These are phyloP conservation scores for Cladophialophora chaetospira DNA, from an alignment of 2,329 filamentous ascomycete species.

Conservation along the genomic window DNA sequence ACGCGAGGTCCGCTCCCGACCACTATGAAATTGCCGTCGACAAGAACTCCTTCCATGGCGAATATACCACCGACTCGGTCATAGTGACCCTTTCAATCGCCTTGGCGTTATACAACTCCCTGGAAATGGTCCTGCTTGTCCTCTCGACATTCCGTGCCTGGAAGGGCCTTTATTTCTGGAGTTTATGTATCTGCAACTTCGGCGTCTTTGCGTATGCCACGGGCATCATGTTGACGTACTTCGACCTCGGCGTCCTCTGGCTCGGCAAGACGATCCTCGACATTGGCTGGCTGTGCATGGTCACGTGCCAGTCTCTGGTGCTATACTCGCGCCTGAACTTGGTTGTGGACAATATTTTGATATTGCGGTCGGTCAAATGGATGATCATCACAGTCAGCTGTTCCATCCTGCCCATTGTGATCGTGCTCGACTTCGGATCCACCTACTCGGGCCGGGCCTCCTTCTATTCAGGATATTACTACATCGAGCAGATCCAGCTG, in stretches of 20 bases:
- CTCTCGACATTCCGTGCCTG: slow-evolving; percentile 51
- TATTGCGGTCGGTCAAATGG: slow-evolving; percentile 44
- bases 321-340: slow-evolving; percentile 54
- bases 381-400: slow-evolving; percentile 51
- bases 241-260: slow-evolving; percentile 38
- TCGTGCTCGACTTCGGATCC: slow-evolving; percentile 46
- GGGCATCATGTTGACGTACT: slow-evolving; percentile 52
- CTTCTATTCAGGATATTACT: slow-evolving; percentile 43
- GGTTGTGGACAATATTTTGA: slow-evolving; percentile 38
- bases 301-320: slow-evolving; percentile 52
- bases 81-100: slow-evolving; percentile 8
- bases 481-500: slow-evolving; percentile 59
- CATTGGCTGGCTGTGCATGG: slow-evolving; percentile 50
- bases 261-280: slow-evolving; percentile 45
- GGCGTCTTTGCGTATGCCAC: slow-evolving; percentile 50
- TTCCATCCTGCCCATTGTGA: slow-evolving; percentile 47
- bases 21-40: neutral
- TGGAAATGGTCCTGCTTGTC: slow-evolving; percentile 52
- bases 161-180: slow-evolving; percentile 54
- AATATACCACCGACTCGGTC: slow-evolving; percentile 6
- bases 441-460: slow-evolving; percentile 33
- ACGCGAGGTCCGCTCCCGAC: neutral
- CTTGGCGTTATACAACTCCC: slow-evolving; percentile 53
- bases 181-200: slow-evolving; percentile 45
- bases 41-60: slow-evolving; percentile 8